phyloP scores from a whole-genome alignment of 306 rosid genomes.

The Parietaria judaica region DNA sequence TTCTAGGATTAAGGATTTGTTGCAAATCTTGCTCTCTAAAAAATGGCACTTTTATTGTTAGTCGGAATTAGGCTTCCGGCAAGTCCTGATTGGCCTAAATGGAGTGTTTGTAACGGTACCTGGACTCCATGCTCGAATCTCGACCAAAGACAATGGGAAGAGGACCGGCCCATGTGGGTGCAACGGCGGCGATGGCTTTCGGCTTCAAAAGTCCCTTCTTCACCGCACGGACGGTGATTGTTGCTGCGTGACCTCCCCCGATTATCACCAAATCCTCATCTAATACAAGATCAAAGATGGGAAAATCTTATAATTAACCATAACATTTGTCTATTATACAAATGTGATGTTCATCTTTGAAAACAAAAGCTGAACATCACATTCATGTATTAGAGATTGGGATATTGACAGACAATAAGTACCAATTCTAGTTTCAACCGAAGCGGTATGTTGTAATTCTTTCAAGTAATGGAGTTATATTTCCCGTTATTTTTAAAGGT shows the following conservation, averaged over 20 bases:
- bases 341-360: too few species aligned
- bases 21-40: too few species aligned
- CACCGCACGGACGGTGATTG: conserved; percentile 63
- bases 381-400: too few species aligned
- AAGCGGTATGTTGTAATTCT: not conserved
- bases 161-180: conserved; percentile 98
- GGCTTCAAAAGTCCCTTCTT: conserved; percentile 74
- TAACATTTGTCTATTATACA: too few species aligned
- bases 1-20: too few species aligned
- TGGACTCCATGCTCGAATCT: conserved; percentile 86
- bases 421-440: too few species aligned
- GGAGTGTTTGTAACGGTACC: conserved; percentile 34
- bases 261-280: conserved; percentile 62
- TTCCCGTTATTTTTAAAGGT: too few species aligned
- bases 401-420: too few species aligned
- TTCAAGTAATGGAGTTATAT: too few species aligned
- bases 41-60: too few species aligned
- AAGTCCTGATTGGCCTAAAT: conserved; percentile 1
- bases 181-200: conserved; percentile 78
- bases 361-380: too few species aligned
- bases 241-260: conserved; percentile 95
- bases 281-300: conserved; percentile 26
- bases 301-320: conserved; percentile 6
- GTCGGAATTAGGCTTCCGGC: too few species aligned
- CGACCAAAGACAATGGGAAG: conserved; percentile 95